Evolutionary conservation across 805 yeast genomes (phyloP).

Genomic region (Brettanomyces nanus): DNA sequence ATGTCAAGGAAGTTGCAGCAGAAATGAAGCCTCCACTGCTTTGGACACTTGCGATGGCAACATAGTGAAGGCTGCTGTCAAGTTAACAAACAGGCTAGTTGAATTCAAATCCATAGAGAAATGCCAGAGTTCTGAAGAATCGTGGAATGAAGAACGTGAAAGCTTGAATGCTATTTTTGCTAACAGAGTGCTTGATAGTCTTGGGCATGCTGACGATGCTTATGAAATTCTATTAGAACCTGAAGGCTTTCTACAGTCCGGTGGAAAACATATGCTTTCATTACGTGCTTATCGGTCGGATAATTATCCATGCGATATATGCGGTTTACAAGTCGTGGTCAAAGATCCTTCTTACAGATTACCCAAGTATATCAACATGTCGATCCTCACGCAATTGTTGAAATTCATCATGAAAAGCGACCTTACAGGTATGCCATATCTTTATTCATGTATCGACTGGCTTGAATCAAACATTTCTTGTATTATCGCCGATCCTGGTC

Average conservation of each 20-base stretch:
- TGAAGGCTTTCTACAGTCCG: slow-evolving; percentile 20
- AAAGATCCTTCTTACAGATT: slow-evolving; percentile 38
- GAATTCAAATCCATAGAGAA: not conserved
- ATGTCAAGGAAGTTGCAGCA: slow-evolving; percentile 60
- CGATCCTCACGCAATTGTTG: slow-evolving; percentile 43
- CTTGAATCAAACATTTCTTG: slow-evolving; percentile 50
- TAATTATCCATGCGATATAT: slow-evolving; percentile 56
- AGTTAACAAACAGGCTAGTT: slow-evolving; percentile 34
- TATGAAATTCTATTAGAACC: slow-evolving; percentile 29
- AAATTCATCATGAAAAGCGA: slow-evolving; percentile 33
- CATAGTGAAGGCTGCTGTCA: slow-evolving; percentile 44
- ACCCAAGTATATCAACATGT: slow-evolving; percentile 62
- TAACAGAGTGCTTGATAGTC: slow-evolving; percentile 15
- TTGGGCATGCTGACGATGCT: slow-evolving; percentile 29
- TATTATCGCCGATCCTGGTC: slow-evolving; percentile 70
- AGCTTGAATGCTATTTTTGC: slow-evolving; percentile 53
- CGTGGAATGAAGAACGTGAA: slow-evolving; percentile 74
- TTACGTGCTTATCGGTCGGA: slow-evolving; percentile 36
- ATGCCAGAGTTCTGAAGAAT: slow-evolving; percentile 10
- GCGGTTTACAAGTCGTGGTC: slow-evolving; percentile 56
- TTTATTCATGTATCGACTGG: slow-evolving; percentile 72
- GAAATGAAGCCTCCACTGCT: slow-evolving; percentile 49
- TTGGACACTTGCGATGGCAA: slow-evolving; percentile 33
- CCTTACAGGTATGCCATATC: slow-evolving; percentile 60
- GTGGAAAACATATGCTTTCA: slow-evolving; percentile 19